Base-by-base conservation (phyloP, 192 early-diverging fungal genomes). In the Linnemannia elongata region DNA sequence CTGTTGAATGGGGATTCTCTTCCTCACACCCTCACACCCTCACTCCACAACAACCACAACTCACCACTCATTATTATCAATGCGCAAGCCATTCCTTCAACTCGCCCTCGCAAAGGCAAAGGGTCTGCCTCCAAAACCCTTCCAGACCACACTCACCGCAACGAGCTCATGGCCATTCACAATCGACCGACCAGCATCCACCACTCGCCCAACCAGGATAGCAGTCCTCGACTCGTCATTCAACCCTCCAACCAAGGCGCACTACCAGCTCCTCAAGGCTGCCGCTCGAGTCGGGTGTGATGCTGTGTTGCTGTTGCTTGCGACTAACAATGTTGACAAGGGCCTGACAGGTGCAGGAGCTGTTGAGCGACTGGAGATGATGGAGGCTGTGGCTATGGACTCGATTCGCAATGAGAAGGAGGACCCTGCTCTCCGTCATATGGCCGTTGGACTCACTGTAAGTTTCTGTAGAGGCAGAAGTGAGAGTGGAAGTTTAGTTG, bases 221-320 rank as follows among this genome's bases (percentile, higher is more conserved):
- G 93, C 86, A 6, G 90, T 95, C 15, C 90, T 96, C 36, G 95
- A 96, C 85, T 93, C 95, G 49, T 95, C 94, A 10, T 96, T 96
- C 86, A 96, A 96, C 70, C 95, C 95, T 33, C 93, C 93, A 3
- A 94, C 93, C 36, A 80, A 86, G 24, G 93, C 93, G 0, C 93
- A 94, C 70, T 83, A 91, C 76, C 80, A 91, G 72, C 91, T 95
- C 72, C 82, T 96, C 69, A 79, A 86, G 41, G 80, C 86, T n/a
- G 71, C 88, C 20, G 76, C 81, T 22, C 69, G 79, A 44, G 87
- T 89, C 20, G 89, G 86, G 12, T 93, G 94, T 75, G 92, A 94
- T 81, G 92, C 93, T 15, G 88, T 83, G 18, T 75, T 96, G 55
- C 74, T 97, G 69, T 82, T 97, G 6, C 89, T 95, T 72, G 90